phyloP scores from a whole-genome alignment of 2,329 filamentous ascomycete genomes.

The Colletotrichum sublineola region DNA sequence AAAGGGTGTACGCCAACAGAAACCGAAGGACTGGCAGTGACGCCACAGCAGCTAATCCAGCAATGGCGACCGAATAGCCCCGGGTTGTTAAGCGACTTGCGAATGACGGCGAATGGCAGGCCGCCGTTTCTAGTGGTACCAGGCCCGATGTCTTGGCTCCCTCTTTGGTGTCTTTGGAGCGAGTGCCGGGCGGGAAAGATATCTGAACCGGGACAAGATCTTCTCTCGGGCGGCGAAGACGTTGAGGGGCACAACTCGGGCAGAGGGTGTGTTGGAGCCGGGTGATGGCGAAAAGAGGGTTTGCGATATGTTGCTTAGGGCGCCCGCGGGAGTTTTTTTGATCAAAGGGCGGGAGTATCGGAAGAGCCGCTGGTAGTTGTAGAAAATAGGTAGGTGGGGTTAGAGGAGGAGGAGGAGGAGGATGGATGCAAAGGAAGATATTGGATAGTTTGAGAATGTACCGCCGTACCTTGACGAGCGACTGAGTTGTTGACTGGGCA shows the following conservation, averaged over 20 bases:
- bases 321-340: background rate
- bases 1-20: background rate
- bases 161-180: slow-evolving; percentile 31
- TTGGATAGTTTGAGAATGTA: background rate
- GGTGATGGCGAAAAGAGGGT: slow-evolving; percentile 20
- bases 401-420: background rate
- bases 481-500: background rate
- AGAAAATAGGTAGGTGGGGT: background rate
- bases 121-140: slow-evolving; percentile 8
- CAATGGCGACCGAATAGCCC: slow-evolving; percentile 5
- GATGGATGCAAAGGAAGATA: background rate
- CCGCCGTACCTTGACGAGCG: background rate
- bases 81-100: slow-evolving; percentile 26
- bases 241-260: slow-evolving; percentile 2
- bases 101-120: slow-evolving; percentile 26
- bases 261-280: background rate
- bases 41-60: slow-evolving; percentile 31
- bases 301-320: slow-evolving; percentile 10
- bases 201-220: slow-evolving; percentile 22
- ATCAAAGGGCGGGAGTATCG: slow-evolving; percentile 21
- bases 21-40: slow-evolving; percentile 5
- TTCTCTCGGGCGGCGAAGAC: background rate
- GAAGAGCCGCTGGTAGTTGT: slow-evolving; percentile 1
- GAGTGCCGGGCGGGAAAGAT: slow-evolving; percentile 18
- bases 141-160: slow-evolving; percentile 32